Evolutionary conservation across 2,329 filamentous ascomycete species (phyloP), one percentile per base, ranked within the genome.

Genomic region (Botrytis galanthina): DNA sequence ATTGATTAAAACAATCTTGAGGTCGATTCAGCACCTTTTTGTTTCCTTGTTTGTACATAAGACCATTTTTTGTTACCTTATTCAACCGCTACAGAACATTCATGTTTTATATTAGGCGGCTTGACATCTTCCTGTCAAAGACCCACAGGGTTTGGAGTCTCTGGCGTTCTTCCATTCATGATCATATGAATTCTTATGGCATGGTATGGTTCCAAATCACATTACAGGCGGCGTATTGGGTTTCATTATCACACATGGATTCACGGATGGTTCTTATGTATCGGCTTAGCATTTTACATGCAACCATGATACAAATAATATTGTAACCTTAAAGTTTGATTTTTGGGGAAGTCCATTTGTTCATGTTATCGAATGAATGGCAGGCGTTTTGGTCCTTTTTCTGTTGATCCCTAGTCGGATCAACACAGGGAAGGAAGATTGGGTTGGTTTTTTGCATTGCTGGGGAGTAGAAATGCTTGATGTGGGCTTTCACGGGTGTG

Each of bases 81-180:
- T 44, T 39, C 60, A 26, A 32, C n/a, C 14, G 26, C 46, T 54
- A 66, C 70, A 57, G 20, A 57, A 72, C 35, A 32, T 57, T 42
- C 66, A 42, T 37, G 37, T 68, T 57, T 57, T 57, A 37, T 42
- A 57, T 32, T 32, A 57, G 48, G 54, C 48, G 37, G 18, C n/a
- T 68, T 57, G 29, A n/a, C 26, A 57, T 68, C 35, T 68, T 68
- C 35, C 35, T 32, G 29, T 68, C 35, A 42, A 9, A 48, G 42
- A 29, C 12, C 59, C 26, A 39, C 32, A 57, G 46, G 37, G 20
- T 66, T 48, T 57, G 42, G 73, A 44, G 51, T 74, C 54, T 63
- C 39, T 22, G 60, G 70, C 60, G 70, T 72, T 72, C n/a, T 67
- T 71, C 54, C 39, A 72, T 67, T 39, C 69, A 48, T 68, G 39